Conservation (phyloP, 1,139 yeast genomes). For the Geotrichum phurueaensis region DNA sequence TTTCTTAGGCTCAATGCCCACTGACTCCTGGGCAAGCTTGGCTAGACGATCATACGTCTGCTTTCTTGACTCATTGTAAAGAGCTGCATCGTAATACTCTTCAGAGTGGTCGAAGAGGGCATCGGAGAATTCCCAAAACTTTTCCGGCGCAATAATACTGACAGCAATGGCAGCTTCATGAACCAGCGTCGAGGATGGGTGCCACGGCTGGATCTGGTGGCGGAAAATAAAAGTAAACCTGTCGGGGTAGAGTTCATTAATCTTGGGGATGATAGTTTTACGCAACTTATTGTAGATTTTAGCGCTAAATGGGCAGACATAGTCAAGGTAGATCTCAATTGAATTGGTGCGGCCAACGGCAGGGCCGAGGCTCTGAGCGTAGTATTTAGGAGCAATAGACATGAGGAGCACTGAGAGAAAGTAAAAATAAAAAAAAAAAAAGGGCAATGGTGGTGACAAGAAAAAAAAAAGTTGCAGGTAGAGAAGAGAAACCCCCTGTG, state of each 20-base stretch:
- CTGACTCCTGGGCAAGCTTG: slow-evolving; percentile 42
- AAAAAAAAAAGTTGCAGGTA: neutral
- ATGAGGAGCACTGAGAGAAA: slow-evolving; percentile 18
- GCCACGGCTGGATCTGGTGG: slow-evolving; percentile 84
- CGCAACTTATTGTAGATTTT: slow-evolving; percentile 55
- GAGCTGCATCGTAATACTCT: slow-evolving; percentile 57
- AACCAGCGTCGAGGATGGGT: slow-evolving; percentile 58
- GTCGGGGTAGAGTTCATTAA: slow-evolving; percentile 45
- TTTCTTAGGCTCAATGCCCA: slow-evolving; percentile 30
- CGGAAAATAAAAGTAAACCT: slow-evolving; percentile 47
- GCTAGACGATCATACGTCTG: slow-evolving; percentile 54
- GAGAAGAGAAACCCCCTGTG: too few relatives aligned
- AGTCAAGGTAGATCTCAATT: slow-evolving; percentile 64
- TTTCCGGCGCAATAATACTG: slow-evolving; percentile 50
- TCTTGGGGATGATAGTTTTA: slow-evolving; percentile 48
- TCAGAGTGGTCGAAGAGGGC: slow-evolving; percentile 43
- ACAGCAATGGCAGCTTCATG: slow-evolving; percentile 73
- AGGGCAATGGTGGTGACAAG: neutral
- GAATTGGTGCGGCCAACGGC: slow-evolving; percentile 27
- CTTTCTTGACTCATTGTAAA: slow-evolving; percentile 49
- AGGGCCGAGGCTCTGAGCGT: slow-evolving; percentile 29
- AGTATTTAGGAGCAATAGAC: slow-evolving; percentile 32
- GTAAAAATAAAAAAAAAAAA: neutral
- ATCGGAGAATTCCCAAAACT: slow-evolving; percentile 58
- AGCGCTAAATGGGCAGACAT: slow-evolving; percentile 69